Conservation (phyloP, 2,329 filamentous ascomycete species). For the Cladosporium sp. region DNA sequence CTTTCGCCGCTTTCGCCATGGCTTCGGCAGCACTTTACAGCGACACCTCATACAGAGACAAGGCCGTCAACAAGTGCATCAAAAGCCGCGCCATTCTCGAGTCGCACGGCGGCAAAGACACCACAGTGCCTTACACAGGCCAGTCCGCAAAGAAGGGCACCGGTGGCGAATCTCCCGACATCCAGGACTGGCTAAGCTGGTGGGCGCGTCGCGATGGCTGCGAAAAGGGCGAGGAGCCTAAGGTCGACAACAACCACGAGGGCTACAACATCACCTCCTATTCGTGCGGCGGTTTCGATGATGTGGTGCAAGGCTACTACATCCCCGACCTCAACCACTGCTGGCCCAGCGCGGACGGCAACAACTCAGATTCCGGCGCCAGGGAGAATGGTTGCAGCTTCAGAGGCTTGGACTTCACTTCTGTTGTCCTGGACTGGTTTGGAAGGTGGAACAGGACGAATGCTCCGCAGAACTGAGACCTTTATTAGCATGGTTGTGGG, state of each 20-base stretch:
- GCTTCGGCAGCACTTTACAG: slow-evolving; percentile 52
- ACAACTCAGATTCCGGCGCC: slow-evolving; percentile 31
- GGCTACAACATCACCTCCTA: slow-evolving; percentile 38
- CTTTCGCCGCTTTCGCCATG: slow-evolving; percentile 55
- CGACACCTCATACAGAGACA: slow-evolving; percentile 26
- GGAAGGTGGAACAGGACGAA: slow-evolving; percentile 29
- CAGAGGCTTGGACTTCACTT: slow-evolving; percentile 30
- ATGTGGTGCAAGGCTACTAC: slow-evolving; percentile 44
- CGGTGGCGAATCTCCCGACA: slow-evolving; percentile 33
- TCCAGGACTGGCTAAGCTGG: slow-evolving; percentile 40
- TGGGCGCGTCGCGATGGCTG: slow-evolving; percentile 44
- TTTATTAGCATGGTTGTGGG: background rate
- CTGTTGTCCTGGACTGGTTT: slow-evolving; percentile 34
- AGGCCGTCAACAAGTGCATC: slow-evolving; percentile 28
- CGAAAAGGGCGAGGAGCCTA: slow-evolving; percentile 27
- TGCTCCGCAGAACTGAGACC: slow-evolving; percentile 25
- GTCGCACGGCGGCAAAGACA: slow-evolving; percentile 48
- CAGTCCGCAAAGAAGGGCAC: slow-evolving; percentile 33
- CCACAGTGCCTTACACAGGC: slow-evolving; percentile 45
- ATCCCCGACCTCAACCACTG: slow-evolving; percentile 44
- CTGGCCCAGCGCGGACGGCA: slow-evolving; percentile 40
- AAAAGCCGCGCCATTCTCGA: slow-evolving; percentile 46
- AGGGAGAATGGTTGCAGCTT: slow-evolving; percentile 24
- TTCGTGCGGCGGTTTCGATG: slow-evolving; percentile 35
- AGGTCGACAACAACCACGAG: slow-evolving; percentile 21